Percentiles rank a stretch among this genome's conserved stretches.
phyloP scores from a whole-genome alignment of 202 grass and related monocot genomes.

The Carex sylvatica region DNA sequence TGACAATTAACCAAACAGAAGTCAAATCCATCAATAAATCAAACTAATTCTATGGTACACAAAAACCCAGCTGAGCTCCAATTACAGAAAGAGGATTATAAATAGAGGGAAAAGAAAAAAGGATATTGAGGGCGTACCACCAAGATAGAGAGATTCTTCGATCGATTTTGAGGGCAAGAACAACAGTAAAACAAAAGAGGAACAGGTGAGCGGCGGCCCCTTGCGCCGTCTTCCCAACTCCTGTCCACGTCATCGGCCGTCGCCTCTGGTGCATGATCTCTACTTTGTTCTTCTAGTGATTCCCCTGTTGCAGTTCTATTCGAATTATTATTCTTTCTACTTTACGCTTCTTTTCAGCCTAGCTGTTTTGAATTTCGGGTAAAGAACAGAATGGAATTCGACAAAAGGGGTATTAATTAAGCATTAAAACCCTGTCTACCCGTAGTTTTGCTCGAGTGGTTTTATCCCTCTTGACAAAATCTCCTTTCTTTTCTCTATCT shows the following conservation, averaged over 20 bases:
- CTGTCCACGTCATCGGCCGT: constrained; percentile 68
- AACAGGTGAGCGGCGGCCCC: constrained; percentile 60
- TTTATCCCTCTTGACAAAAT: no score
- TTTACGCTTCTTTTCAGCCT: no score
- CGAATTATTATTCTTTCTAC: no score
- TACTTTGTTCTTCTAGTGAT: neutral
- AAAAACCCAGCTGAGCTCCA: neutral
- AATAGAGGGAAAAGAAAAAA: neutral
- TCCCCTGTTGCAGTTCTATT: no score
- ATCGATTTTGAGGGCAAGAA: constrained; percentile 76
- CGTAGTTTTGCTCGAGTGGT: no score
- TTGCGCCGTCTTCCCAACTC: constrained; percentile 80
- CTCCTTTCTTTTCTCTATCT: neutral
- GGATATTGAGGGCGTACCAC: constrained; percentile 51
- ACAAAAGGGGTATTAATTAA: no score
- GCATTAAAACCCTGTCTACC: no score
- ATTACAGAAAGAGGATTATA: neutral
- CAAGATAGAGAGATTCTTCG: constrained; percentile 53
- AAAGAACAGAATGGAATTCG: no score
- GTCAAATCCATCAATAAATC: neutral
- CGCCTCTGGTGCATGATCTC: constrained; percentile 52
- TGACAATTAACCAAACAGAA: neutral
- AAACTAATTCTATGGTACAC: neutral
- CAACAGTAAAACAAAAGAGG: constrained; percentile 85
- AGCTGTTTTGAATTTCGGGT: no score